Conservation (phyloP, 2,329 filamentous ascomycete genomes). For the Neonectria faginata region DNA sequence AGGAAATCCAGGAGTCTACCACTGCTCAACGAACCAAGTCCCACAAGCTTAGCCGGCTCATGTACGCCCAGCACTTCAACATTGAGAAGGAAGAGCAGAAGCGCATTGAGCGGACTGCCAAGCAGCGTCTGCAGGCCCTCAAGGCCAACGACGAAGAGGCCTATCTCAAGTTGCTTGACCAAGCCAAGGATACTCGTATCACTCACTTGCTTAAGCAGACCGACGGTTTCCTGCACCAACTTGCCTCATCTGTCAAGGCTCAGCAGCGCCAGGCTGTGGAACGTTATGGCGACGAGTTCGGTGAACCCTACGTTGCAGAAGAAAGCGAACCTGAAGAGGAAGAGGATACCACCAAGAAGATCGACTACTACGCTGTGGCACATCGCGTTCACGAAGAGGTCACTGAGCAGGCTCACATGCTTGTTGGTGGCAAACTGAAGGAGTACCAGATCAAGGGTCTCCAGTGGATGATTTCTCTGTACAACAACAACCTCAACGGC, state of each 20-base stretch:
- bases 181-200: conserved; percentile 99
- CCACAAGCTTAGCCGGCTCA: conserved; percentile 88
- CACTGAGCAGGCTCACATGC: conserved; percentile 81
- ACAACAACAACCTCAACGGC: conserved; percentile 99
- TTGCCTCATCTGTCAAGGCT: conserved; percentile 92
- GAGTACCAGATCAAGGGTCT: conserved; percentile 99
- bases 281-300: conserved; percentile 76
- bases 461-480: conserved; percentile 99
- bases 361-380: conserved; percentile 98
- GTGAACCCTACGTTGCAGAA: conserved; percentile 64
- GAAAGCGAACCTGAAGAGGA: conserved; percentile 76
- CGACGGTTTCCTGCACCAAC: conserved; percentile 95
- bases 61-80: conserved; percentile 90
- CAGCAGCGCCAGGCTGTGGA: conserved; percentile 89
- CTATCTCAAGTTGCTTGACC: conserved; percentile 96
- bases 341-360: conserved; percentile 80
- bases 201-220: conserved; percentile 97
- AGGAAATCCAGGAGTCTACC: conserved; percentile 78
- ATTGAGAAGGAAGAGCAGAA: conserved; percentile 99
- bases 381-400: conserved; percentile 96
- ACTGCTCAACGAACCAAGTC: conserved; percentile 77
- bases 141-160: conserved; percentile 99
- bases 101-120: conserved; percentile 95
- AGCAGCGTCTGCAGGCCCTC: conserved; percentile 98
- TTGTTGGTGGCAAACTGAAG: conserved; percentile 93